These are phyloP conservation scores for Rhodamnia argentea DNA, from an alignment of 345 rosid species.

Conservation along the genomic window DNA sequence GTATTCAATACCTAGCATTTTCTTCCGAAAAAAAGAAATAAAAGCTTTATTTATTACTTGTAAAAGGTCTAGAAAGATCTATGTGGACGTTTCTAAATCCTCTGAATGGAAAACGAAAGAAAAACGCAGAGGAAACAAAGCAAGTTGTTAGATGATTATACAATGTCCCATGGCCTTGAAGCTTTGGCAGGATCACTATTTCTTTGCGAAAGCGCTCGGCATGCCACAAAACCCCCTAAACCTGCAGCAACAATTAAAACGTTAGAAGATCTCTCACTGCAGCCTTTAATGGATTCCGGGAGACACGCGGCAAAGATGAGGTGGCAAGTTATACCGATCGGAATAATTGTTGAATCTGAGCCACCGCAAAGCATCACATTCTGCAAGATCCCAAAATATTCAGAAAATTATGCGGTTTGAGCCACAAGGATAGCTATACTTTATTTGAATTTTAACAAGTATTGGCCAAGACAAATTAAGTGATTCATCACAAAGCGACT, in stretches of 20 bases:
- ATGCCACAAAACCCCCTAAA: conserved; percentile 47
- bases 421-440: background rate
- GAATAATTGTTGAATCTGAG: conserved; percentile 44
- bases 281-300: background rate
- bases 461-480: background rate
- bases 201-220: conserved; percentile 39
- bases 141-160: conserved; percentile 6
- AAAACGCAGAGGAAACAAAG: background rate
- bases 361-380: conserved; percentile 56
- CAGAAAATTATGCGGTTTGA: background rate
- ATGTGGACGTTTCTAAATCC: background rate
- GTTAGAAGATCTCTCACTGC: background rate
- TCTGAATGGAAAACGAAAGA: background rate
- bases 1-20: background rate
- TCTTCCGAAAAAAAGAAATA: background rate
- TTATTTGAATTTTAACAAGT: background rate
- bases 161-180: conserved; percentile 55
- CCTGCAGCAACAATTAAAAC: conserved; percentile 14
- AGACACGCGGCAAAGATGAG: background rate
- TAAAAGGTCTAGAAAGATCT: background rate
- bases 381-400: conserved; percentile 12
- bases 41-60: background rate
- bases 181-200: conserved; percentile 50
- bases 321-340: conserved; percentile 23
- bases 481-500: background rate